phyloP scores from a whole-genome alignment of 495 filamentous ascomycete genomes.

The Trichoderma orchidacearum region DNA sequence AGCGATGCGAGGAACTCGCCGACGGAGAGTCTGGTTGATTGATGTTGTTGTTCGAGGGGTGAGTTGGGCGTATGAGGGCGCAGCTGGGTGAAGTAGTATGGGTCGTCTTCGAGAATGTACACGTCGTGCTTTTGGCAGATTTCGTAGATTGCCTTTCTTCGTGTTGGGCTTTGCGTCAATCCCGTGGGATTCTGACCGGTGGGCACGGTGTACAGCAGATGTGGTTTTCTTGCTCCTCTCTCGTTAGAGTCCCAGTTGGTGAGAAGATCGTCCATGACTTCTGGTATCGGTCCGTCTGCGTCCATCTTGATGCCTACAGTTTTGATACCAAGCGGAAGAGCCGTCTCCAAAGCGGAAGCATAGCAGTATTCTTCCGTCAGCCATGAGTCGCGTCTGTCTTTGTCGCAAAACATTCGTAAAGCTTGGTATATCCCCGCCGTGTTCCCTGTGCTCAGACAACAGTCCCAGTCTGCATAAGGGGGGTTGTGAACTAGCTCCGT shows the following conservation, averaged over 20 bases:
- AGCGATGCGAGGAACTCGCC: slow-evolving; percentile 70
- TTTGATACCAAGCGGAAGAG: slow-evolving; percentile 58
- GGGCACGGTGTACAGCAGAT: slow-evolving; percentile 86
- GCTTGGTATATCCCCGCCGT: slow-evolving; percentile 66
- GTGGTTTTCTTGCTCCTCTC: slow-evolving; percentile 54
- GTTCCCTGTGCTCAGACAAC: slow-evolving; percentile 58
- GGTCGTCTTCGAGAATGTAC: slow-evolving; percentile 87
- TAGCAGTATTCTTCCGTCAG: slow-evolving; percentile 84
- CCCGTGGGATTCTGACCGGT: slow-evolving; percentile 90
- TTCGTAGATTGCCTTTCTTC: slow-evolving; percentile 65
- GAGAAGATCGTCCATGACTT: slow-evolving; percentile 51
- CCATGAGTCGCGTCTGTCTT: slow-evolving; percentile 50
- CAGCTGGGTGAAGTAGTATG: slow-evolving; percentile 92
- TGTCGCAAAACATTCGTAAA: slow-evolving; percentile 61
- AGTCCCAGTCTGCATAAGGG: slow-evolving; percentile 76
- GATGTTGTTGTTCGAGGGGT: not conserved
- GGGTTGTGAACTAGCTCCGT: slow-evolving; percentile 67
- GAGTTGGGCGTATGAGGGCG: slow-evolving; percentile 44
- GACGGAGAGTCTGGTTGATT: slow-evolving; percentile 45
- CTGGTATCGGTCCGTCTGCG: slow-evolving; percentile 57
- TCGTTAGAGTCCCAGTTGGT: slow-evolving; percentile 46
- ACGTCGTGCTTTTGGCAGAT: slow-evolving; percentile 78
- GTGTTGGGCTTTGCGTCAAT: slow-evolving; percentile 50
- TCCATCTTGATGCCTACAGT: slow-evolving; percentile 66
- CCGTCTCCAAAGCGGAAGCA: slow-evolving; percentile 67